A percentile compares a stretch with the other conserved stretches of the same genome.
Evolutionary conservation across 306 rosid species (phyloP).

Genomic region (Cyclanthera cordifolia): DNA sequence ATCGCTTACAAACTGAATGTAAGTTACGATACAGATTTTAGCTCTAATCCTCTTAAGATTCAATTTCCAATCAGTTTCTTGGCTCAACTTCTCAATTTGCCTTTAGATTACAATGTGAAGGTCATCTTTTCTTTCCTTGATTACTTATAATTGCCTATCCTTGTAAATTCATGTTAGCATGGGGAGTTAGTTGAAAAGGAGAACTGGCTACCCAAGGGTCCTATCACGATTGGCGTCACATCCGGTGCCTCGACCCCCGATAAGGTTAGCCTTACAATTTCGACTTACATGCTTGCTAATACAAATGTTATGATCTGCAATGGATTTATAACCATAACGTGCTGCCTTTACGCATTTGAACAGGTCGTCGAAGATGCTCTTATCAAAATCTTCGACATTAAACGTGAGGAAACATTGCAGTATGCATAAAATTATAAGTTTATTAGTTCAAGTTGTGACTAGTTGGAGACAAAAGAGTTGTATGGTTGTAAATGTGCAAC

Average conservation of each 20-base stretch:
- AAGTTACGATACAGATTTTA: slow-evolving; percentile 20
- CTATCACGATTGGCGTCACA: slow-evolving; percentile 73
- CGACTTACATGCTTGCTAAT: neutral
- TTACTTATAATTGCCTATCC: neutral
- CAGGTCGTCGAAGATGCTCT: slow-evolving; percentile 86
- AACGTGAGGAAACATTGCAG: slow-evolving; percentile 70
- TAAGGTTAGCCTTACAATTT: slow-evolving; percentile 41
- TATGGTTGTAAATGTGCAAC: neutral
- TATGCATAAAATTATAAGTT: slow-evolving; percentile 21
- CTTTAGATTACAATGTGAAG: neutral
- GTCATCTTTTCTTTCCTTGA: neutral
- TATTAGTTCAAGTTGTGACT: slow-evolving; percentile 7
- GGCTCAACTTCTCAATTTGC: neutral
- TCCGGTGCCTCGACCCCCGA: slow-evolving; percentile 99
- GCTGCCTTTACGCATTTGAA: neutral
- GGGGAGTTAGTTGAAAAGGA: slow-evolving; percentile 95
- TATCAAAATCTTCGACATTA: slow-evolving; percentile 64
- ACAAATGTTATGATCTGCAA: neutral
- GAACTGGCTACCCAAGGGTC: slow-evolving; percentile 76
- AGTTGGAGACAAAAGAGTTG: neutral
- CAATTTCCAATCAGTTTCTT: neutral
- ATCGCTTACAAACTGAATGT: slow-evolving; percentile 70
- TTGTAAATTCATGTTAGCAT: slow-evolving; percentile 33
- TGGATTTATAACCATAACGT: neutral
- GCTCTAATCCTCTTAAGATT: neutral